Evolutionary conservation across 1,284 basidiomycete genomes (phyloP).

Genomic region (Porodaedalea pini): DNA sequence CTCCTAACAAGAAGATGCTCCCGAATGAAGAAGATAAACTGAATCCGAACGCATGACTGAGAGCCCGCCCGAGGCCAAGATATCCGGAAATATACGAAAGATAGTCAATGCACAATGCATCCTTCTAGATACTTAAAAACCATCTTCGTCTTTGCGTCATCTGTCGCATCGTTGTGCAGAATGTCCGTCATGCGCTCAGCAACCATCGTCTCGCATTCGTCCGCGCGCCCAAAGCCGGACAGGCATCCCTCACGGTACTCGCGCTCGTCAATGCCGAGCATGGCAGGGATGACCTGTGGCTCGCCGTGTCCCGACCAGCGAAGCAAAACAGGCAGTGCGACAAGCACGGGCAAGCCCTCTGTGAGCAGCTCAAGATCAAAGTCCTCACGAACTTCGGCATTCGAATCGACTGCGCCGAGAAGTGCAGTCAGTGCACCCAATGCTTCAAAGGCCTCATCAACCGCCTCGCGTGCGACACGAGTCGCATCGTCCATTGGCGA

Average conservation of each 20-base stretch:
- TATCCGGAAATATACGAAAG: constrained; percentile 5
- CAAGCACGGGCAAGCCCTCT: constrained; percentile 61
- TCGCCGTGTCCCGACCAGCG: constrained; percentile 36
- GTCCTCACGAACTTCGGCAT: constrained; percentile 37
- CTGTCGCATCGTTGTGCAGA: constrained; percentile 35
- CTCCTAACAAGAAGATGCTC: background rate
- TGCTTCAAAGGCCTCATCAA: constrained; percentile 69
- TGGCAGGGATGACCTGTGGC: constrained; percentile 42
- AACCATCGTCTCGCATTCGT: constrained; percentile 61
- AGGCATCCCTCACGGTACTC: constrained; percentile 66
- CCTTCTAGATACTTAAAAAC: constrained; percentile 48
- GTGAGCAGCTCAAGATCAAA: constrained; percentile 43
- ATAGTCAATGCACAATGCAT: constrained; percentile 34
- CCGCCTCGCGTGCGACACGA: constrained; percentile 64
- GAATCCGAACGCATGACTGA: background rate
- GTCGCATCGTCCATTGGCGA: constrained; percentile 40
- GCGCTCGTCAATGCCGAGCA: constrained; percentile 56
- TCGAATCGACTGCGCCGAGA: constrained; percentile 45
- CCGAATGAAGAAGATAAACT: background rate
- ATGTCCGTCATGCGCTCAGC: constrained; percentile 52
- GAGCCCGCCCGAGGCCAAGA: background rate
- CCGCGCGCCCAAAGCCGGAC: constrained; percentile 69
- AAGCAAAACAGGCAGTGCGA: constrained; percentile 65
- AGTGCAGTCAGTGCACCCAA: constrained; percentile 53
- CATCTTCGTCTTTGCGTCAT: constrained; percentile 32